A percentile compares a stretch with the other conserved stretches of the same genome.
Evolutionary conservation across 1,284 basidiomycete species (phyloP).

Genomic region (Cutaneotrichosporon dermatis): DNA sequence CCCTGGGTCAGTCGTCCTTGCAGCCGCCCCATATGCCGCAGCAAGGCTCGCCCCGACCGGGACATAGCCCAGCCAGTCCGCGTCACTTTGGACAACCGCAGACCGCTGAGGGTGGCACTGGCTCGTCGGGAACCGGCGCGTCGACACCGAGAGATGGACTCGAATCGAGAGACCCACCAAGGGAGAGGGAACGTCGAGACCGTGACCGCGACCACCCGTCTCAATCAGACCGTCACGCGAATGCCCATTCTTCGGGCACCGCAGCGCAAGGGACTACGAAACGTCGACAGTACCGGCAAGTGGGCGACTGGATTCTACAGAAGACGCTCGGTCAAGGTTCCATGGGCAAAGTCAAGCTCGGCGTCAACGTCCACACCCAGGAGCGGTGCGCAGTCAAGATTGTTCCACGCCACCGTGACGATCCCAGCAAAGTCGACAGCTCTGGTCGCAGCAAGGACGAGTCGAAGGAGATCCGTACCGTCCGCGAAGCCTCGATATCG

Average conservation of each 20-base stretch:
- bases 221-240: neutral
- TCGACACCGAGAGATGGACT: neutral
- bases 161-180: neutral
- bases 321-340: constrained; percentile 97
- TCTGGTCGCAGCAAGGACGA: constrained; percentile 72
- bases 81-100: constrained; percentile 7
- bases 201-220: constrained; percentile 1
- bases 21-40: constrained; percentile 2
- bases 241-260: neutral
- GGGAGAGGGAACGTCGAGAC: neutral
- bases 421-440: constrained; percentile 38
- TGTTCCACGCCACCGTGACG: constrained; percentile 67
- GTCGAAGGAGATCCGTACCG: constrained; percentile 91
- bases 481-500: constrained; percentile 89
- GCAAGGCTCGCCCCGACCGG: constrained; percentile 1
- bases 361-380: constrained; percentile 78
- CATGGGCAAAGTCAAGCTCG: constrained; percentile 99
- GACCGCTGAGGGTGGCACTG: neutral
- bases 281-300: constrained; percentile 32
- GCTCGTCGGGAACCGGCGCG: neutral
- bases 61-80: constrained; percentile 1
- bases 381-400: constrained; percentile 99
- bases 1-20: constrained; percentile 4
- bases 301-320: constrained; percentile 93
- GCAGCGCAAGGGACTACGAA: neutral